Evolutionary conservation across 108 stramenopile species (phyloP).

Genomic region (Asterionellopsis glacialis): DNA sequence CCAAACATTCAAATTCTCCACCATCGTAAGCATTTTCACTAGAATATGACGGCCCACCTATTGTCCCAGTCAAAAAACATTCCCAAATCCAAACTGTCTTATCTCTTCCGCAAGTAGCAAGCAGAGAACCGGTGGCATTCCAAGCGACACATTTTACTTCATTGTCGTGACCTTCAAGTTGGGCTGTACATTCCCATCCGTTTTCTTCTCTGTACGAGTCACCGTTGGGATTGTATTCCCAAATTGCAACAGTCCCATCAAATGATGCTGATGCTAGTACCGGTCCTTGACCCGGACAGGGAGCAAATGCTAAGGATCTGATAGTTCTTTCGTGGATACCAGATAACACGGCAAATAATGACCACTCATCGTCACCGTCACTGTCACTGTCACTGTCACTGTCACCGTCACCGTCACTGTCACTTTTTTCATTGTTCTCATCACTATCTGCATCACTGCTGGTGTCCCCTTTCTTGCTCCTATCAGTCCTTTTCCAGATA

Average conservation of each 20-base stretch:
- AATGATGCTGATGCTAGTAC: conserved; percentile 84
- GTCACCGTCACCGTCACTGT: conserved; percentile 9
- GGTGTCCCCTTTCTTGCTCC: conserved; percentile 3
- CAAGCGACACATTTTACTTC: conserved; percentile 91
- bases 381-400: conserved; percentile 9
- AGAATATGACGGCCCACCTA: conserved; percentile 37
- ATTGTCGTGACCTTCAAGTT: conserved; percentile 90
- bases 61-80: conserved; percentile 63
- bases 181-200: conserved; percentile 73
- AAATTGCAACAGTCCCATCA: conserved; percentile 87
- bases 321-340: conserved; percentile 59
- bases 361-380: conserved; percentile 25
- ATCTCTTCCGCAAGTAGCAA: conserved; percentile 96
- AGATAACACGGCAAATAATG: conserved; percentile 37
- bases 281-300: conserved; percentile 19
- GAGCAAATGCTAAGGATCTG: conserved; percentile 68
- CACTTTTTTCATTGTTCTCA: no score
- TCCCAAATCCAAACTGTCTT: conserved; percentile 99
- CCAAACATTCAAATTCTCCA: conserved; percentile 89
- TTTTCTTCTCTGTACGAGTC: conserved; percentile 5
- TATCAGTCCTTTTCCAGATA: conserved; percentile 36
- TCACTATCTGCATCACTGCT: neutral
- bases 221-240: conserved; percentile 42
- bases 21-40: conserved; percentile 15
- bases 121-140: conserved; percentile 81